Percentiles rank a stretch among this genome's conserved stretches.
Evolutionary conservation across 176 grass and related monocot species (phyloP).

Genomic region (Oryza punctata): DNA sequence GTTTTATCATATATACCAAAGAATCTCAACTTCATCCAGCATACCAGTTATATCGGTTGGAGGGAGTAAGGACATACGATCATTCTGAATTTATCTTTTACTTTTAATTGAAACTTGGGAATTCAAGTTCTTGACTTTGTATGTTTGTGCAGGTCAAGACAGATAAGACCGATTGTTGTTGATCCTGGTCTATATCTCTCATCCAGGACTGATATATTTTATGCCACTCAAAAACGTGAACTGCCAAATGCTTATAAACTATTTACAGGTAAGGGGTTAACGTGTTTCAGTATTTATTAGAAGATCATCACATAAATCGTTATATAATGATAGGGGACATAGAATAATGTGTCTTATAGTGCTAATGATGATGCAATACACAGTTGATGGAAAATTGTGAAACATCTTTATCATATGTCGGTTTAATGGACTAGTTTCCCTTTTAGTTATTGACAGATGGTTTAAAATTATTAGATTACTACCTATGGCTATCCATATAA

Average conservation of each 20-base stretch:
- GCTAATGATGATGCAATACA: neutral
- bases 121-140: constrained; percentile 29
- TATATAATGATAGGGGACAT: constrained; percentile 1
- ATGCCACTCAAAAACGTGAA: constrained; percentile 92
- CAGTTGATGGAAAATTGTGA: neutral
- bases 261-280: constrained; percentile 62
- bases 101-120: constrained; percentile 24
- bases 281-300: neutral
- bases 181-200: constrained; percentile 92
- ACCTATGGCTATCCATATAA: neutral
- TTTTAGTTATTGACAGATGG: constrained; percentile 11
- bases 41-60: constrained; percentile 90
- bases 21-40: constrained; percentile 96
- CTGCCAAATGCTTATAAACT: constrained; percentile 77
- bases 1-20: constrained; percentile 88
- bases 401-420: neutral
- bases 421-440: neutral
- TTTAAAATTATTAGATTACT: constrained; percentile 10
- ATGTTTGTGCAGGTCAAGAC: constrained; percentile 59
- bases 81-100: constrained; percentile 10
- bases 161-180: constrained; percentile 82
- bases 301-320: neutral
- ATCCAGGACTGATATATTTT: constrained; percentile 79
- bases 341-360: neutral
- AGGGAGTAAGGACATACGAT: constrained; percentile 70